Conservation (phyloP, 1,284 basidiomycete genomes). For the Fomitopsis betulina region DNA sequence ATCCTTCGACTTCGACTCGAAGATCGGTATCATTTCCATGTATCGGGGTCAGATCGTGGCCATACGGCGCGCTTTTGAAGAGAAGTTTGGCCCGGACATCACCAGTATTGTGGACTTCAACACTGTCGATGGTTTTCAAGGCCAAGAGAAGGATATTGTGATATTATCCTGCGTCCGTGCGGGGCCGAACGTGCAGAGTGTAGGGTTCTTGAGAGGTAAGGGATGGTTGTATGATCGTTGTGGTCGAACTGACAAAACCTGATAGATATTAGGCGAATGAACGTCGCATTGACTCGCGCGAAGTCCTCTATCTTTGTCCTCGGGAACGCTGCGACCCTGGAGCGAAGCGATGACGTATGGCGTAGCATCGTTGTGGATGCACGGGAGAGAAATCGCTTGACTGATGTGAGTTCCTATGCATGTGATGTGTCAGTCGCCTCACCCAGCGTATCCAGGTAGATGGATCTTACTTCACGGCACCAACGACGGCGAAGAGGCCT, state of each 20-base stretch:
- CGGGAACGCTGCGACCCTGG: constrained; percentile 85
- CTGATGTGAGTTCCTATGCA: constrained; percentile 41
- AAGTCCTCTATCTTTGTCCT: constrained; percentile 93
- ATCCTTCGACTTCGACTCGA: constrained; percentile 63
- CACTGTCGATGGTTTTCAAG: constrained; percentile 98
- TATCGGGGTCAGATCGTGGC: constrained; percentile 90
- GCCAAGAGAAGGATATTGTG: constrained; percentile 96
- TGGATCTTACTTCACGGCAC: constrained; percentile 33
- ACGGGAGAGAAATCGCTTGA: constrained; percentile 44
- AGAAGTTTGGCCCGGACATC: constrained; percentile 73
- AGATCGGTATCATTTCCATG: constrained; percentile 92
- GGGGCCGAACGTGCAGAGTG: constrained; percentile 71
- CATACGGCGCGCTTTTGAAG: constrained; percentile 68
- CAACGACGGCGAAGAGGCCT: constrained; percentile 9
- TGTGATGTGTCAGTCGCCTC: not conserved
- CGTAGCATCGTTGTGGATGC: constrained; percentile 76
- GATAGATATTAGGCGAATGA: constrained; percentile 85
- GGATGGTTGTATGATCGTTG: not conserved
- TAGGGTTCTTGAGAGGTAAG: constrained; percentile 87
- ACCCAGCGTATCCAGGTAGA: constrained; percentile 28
- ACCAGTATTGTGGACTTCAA: constrained; percentile 85
- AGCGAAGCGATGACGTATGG: constrained; percentile 83
- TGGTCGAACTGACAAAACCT: constrained; percentile 4
- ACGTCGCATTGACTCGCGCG: constrained; percentile 95
- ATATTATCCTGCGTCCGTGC: constrained; percentile 93